Evolutionary conservation across 345 rosid species (phyloP), one percentile per base, ranked within the genome.

Genomic region (Eutrema yunnanense): DNA sequence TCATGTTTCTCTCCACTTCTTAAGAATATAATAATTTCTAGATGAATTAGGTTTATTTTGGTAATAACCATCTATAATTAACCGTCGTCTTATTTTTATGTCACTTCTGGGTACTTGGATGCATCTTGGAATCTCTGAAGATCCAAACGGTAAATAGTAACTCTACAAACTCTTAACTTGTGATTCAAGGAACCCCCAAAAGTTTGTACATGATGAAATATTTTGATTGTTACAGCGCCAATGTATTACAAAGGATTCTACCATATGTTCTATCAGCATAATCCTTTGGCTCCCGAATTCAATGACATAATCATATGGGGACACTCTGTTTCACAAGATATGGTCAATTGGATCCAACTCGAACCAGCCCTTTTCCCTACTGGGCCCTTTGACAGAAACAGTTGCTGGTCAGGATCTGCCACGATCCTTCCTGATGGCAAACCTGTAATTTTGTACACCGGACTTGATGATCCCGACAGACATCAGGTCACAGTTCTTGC

Each of bases 371-470:
- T 91, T 54, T 8, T 14, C 40, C 95, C 95, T 5, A 53, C 89
- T 1, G 82, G 82, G 72, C 65, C 87, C 16, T 87, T 34, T 56
- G 95, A 91, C 77, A 73, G 72, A 60, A 84, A 68, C 52, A 82
- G 91, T 56, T 87, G 90, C 78, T 88, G 92, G 86, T 87, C 97
- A 4, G 93, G 92, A 58, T 81, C 93, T 11, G 82, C 74, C 33
- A 90, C 93, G 27, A 74, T 86, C 76, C 86, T 88, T 62, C 84
- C 86, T 0, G 85, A 83, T 51, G 77, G 79, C 10, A 82, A n/a
- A 55, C 89, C 90, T 3, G 82, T 86, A 6, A 83, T 88, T 56
- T 6, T 88, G 22, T 88, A 87, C 78, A 87, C 92, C 0, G 95
- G 92, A 51, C 75, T 83, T 46, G 81, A 83, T 36, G 53, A 30